Evolutionary conservation across 257 asterid genomes (phyloP), one percentile per base, ranked within the genome.

Genomic region (Anisodus tanguticus): DNA sequence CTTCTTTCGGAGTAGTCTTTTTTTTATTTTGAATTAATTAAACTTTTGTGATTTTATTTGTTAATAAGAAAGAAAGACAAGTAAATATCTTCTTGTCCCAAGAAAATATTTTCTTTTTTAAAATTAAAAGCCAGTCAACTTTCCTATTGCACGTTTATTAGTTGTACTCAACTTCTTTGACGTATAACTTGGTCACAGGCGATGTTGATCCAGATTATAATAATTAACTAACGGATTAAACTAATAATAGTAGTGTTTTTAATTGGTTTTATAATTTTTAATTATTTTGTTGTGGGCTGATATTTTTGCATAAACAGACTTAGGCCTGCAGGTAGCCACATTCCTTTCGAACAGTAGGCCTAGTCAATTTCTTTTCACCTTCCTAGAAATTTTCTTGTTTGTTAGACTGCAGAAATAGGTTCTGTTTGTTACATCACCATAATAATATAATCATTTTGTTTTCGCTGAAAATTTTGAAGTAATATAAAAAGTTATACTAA

Each of bases 221-320:
- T 31, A 22, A 67, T 31, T 47, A 31, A 31, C 35, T 31, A 49
- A 74, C n/a, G 43, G 7, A 49, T 11, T 72, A 26, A 51, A 76
- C 8, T 76, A 76, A 26, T 76, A 22, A 4, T 6, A 76, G 0
- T 22, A 49, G 35, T 51, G 11, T 76, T 64, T 12, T 51, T 76
- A 22, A 51, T 76, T 12, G 2, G 63, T 72, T 22, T 49, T 47
- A 22, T 76, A 13, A 49, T 53, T 51, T 53, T 51, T 22, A 51
- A 76, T 76, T 31, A 26, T 76, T 76, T 53, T 76, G 81, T 76
- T 76, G 81, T 76, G 81, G 81, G 53, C 81, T 76, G 81, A 76
- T 76, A 51, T 76, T 22, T 76, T 76, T 51, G 41, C 19, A 22
- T 51, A 74, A 72, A 72, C 12, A 74, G 4, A 26, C 41, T 49